Percentiles rank a stretch among this genome's conserved stretches.
These are phyloP conservation scores for Infundibulicybe gibba DNA, from an alignment of 768 basidiomycete species.

Conservation along the genomic window DNA sequence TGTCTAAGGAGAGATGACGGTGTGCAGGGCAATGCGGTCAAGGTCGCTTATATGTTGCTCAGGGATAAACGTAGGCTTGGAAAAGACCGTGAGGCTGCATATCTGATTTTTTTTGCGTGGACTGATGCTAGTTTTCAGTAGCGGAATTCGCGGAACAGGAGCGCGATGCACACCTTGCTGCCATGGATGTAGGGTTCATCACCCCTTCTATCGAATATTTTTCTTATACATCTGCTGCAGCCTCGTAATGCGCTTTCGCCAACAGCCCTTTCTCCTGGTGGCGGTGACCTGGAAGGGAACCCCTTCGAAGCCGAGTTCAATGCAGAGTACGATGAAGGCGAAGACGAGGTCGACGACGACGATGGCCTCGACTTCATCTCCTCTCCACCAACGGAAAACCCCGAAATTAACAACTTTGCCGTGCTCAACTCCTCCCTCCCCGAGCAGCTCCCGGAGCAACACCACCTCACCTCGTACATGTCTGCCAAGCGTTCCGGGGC, in stretches of 20 bases:
- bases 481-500: conserved; percentile 47
- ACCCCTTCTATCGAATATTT: conserved; percentile 5
- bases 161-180: conserved; percentile 73
- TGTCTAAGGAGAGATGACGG: conserved; percentile 82
- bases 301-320: conserved; percentile 79
- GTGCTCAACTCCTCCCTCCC: conserved; percentile 89
- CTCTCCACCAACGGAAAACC: conserved; percentile 21
- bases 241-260: conserved; percentile 72
- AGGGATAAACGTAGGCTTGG: conserved; percentile 84
- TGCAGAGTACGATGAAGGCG: conserved; percentile 59
- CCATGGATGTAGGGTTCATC: conserved; percentile 64
- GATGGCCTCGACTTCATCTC: conserved; percentile 32
- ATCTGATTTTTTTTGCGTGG: background rate
- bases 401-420: conserved; percentile 65
- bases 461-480: conserved; percentile 68
- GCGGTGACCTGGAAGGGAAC: conserved; percentile 65
- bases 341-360: conserved; percentile 30
- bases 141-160: conserved; percentile 84
- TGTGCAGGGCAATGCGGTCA: conserved; percentile 85
- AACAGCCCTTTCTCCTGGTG: conserved; percentile 57
- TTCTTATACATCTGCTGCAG: conserved; percentile 28
- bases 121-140: conserved; percentile 34
- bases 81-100: conserved; percentile 68
- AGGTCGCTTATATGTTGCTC: conserved; percentile 93
- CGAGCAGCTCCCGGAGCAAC: conserved; percentile 53